Percentiles rank a stretch among this genome's conserved stretches.
phyloP scores from a whole-genome alignment of 2,329 filamentous ascomycete species.

The Penicillium polonicum region DNA sequence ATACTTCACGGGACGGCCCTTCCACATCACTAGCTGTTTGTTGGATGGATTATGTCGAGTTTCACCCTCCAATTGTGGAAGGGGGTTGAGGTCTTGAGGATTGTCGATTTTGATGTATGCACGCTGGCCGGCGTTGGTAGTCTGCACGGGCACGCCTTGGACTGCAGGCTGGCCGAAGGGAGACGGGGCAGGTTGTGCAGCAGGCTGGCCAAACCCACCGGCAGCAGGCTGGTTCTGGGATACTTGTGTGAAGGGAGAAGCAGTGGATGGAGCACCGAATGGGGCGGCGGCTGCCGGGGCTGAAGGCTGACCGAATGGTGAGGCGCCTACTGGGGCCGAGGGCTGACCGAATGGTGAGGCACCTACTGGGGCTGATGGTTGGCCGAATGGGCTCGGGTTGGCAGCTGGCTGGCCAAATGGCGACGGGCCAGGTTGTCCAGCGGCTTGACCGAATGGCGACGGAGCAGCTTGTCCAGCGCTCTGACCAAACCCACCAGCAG shows the following conservation, averaged over 20 bases:
- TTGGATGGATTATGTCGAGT: conserved; percentile 37
- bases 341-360: conserved; percentile 32
- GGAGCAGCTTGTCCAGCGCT: conserved; percentile 11
- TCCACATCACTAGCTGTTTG: conserved; percentile 57
- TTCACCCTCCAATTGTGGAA: conserved; percentile 39
- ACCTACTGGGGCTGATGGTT: conserved; percentile 26
- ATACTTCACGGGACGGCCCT: conserved; percentile 63
- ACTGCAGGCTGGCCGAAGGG: conserved; percentile 21
- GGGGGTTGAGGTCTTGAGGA: conserved; percentile 33
- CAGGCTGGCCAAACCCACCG: neutral
- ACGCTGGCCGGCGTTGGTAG: conserved; percentile 28
- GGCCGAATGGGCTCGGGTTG: conserved; percentile 22
- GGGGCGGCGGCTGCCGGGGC: conserved; percentile 19
- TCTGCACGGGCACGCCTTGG: conserved; percentile 17
- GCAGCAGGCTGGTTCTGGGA: conserved; percentile 18
- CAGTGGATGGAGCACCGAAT: conserved; percentile 22
- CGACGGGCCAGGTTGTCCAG: conserved; percentile 12
- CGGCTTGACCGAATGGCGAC: conserved; percentile 15
- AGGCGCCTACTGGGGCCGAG: conserved; percentile 31
- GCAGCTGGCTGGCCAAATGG: conserved; percentile 43
- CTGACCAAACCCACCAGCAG: conserved; percentile 31
- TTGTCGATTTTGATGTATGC: conserved; percentile 30
- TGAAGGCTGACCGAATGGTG: conserved; percentile 42
- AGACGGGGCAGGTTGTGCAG: conserved; percentile 1
- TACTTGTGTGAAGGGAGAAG: conserved; percentile 32